These are phyloP conservation scores for Nicotiana otophora DNA, from an alignment of 257 asterid genomes.

Conservation along the genomic window DNA sequence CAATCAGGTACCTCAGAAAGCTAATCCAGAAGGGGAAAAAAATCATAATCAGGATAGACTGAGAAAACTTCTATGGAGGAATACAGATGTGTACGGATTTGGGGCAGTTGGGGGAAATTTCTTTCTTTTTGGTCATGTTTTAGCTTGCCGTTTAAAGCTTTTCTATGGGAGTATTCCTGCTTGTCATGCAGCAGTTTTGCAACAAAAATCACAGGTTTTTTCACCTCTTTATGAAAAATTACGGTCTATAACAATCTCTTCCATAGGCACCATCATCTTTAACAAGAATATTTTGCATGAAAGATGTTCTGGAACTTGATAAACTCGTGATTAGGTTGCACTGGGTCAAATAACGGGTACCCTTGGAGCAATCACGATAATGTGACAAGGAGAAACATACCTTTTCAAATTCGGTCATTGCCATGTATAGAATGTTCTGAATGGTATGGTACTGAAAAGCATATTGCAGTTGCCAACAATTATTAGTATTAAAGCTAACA, in stretches of 20 bases:
- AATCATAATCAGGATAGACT: neutral
- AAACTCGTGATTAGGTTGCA: neutral
- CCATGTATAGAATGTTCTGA: constrained; percentile 75
- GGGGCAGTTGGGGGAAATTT: neutral
- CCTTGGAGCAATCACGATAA: neutral
- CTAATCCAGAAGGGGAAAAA: constrained; percentile 26
- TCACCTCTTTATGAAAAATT: neutral
- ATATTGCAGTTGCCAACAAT: constrained; percentile 6
- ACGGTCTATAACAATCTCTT: neutral
- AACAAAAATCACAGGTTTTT: neutral
- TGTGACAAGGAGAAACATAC: constrained; percentile 28
- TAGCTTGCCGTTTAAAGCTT: neutral
- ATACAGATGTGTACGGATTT: neutral
- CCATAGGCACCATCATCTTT: neutral
- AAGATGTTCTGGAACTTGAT: neutral
- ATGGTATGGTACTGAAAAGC: constrained; percentile 67
- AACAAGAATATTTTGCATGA: constrained; percentile 5
- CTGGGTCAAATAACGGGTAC: neutral
- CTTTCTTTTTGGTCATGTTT: neutral
- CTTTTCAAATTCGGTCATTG: constrained; percentile 71
- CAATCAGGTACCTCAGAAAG: constrained; percentile 62
- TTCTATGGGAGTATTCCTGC: neutral
- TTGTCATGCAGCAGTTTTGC: neutral
- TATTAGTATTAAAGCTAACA: neutral
- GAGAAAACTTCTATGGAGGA: neutral